phyloP scores from a whole-genome alignment of 1,139 yeast genomes.

The Yamadazyma oceani region DNA sequence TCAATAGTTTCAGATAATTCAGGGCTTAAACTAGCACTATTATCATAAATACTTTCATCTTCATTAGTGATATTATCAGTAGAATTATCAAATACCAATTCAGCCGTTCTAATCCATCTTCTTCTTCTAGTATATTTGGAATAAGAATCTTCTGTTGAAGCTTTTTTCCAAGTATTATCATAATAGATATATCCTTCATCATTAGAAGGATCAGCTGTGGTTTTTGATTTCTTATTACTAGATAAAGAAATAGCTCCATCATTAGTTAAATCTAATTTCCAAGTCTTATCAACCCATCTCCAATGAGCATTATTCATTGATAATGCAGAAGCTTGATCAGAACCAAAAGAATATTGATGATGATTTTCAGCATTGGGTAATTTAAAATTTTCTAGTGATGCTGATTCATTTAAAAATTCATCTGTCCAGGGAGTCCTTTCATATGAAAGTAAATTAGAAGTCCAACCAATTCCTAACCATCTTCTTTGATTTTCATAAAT shows the following conservation, averaged over 20 bases:
- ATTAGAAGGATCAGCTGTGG: constrained; percentile 72
- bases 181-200: constrained; percentile 88
- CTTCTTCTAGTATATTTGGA: constrained; percentile 91
- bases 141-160: constrained; percentile 83
- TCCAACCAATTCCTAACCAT: constrained; percentile 99
- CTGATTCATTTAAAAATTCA: constrained; percentile 84
- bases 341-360: constrained; percentile 24
- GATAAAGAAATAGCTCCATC: constrained; percentile 81
- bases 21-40: neutral
- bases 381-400: constrained; percentile 72
- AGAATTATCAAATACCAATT: constrained; percentile 53
- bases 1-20: neutral
- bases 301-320: constrained; percentile 54
- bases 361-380: constrained; percentile 65
- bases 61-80: constrained; percentile 6
- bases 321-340: constrained; percentile 15
- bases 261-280: constrained; percentile 87
- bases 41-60: constrained; percentile 9
- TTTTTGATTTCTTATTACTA: constrained; percentile 58
- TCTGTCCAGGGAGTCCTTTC: constrained; percentile 98
- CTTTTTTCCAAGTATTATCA: constrained; percentile 93
- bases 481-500: constrained; percentile 95
- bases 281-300: constrained; percentile 92
- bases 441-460: constrained; percentile 82
- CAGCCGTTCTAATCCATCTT: constrained; percentile 95